Evolutionary conservation across 2,329 filamentous ascomycete genomes (phyloP).

Genomic region (Colletotrichum sublineola): DNA sequence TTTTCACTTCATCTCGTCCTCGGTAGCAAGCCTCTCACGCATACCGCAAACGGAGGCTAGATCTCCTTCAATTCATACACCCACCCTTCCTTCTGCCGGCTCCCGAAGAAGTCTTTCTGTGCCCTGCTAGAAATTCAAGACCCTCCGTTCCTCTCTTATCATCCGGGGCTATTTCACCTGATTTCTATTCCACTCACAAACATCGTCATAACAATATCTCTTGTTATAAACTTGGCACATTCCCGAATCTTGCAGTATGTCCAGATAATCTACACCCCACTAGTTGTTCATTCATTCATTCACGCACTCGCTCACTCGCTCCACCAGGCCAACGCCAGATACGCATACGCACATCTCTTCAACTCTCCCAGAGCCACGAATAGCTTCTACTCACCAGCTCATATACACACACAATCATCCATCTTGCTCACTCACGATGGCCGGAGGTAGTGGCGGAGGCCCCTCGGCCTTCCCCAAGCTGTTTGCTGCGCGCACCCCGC

Average conservation of each 20-base stretch:
- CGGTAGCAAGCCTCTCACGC: background rate
- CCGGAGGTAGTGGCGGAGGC: conserved; percentile 15
- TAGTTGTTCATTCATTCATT: background rate
- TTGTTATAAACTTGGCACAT: conserved; percentile 33
- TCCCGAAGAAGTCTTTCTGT: background rate
- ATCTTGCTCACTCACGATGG: conserved; percentile 20
- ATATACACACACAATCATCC: background rate
- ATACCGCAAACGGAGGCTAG: conserved; percentile 4
- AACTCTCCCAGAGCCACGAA: background rate
- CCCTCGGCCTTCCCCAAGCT: conserved; percentile 17
- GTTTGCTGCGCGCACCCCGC: conserved; percentile 38
- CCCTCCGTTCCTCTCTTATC: conserved; percentile 11
- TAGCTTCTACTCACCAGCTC: conserved; percentile 6
- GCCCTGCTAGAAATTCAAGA: background rate
- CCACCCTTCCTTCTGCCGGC: background rate
- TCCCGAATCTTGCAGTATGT: background rate
- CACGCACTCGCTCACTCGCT: background rate
- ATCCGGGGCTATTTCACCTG: background rate
- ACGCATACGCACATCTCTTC: background rate
- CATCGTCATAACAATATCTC: conserved; percentile 6
- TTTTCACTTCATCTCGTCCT: conserved; percentile 3
- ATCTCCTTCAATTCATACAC: background rate
- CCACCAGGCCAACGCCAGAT: background rate
- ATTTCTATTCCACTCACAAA: background rate
- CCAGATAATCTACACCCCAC: background rate